These are phyloP conservation scores for Claviceps sp. DNA, from an alignment of 2,329 filamentous ascomycete species.

Conservation along the genomic window DNA sequence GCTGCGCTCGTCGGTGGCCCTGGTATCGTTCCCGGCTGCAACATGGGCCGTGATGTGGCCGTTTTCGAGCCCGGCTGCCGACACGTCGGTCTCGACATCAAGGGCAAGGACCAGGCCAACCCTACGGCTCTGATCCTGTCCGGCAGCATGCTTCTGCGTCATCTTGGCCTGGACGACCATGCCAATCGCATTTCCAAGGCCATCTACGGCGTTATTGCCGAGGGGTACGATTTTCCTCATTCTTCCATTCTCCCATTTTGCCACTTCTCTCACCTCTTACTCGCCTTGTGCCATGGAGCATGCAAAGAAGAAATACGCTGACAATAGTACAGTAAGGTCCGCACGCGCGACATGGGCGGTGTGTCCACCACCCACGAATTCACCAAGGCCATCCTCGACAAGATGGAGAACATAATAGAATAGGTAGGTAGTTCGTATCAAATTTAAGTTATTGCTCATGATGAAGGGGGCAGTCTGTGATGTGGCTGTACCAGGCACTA, in stretches of 20 bases:
- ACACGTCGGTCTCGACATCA: constrained; percentile 98
- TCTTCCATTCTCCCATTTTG: neutral
- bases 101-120: constrained; percentile 99
- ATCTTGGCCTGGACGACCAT: constrained; percentile 94
- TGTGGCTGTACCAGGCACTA: no score
- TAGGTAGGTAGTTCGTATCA: no score
- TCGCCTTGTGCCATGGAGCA: neutral
- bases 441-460: no score
- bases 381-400: constrained; percentile 82
- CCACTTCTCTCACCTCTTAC: neutral
- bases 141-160: constrained; percentile 91
- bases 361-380: constrained; percentile 83
- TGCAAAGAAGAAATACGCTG: constrained; percentile 17
- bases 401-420: no score
- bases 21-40: constrained; percentile 94
- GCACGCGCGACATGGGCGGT: constrained; percentile 95
- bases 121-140: constrained; percentile 91
- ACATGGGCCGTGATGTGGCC: constrained; percentile 97
- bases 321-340: constrained; percentile 51
- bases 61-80: constrained; percentile 98
- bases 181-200: constrained; percentile 96
- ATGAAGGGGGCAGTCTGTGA: no score
- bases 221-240: constrained; percentile 47
- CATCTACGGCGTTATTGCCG: constrained; percentile 63
- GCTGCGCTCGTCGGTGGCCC: constrained; percentile 93